Base-by-base conservation (phyloP, 768 basidiomycete genomes). In the Gelatoporia subvermispora region DNA sequence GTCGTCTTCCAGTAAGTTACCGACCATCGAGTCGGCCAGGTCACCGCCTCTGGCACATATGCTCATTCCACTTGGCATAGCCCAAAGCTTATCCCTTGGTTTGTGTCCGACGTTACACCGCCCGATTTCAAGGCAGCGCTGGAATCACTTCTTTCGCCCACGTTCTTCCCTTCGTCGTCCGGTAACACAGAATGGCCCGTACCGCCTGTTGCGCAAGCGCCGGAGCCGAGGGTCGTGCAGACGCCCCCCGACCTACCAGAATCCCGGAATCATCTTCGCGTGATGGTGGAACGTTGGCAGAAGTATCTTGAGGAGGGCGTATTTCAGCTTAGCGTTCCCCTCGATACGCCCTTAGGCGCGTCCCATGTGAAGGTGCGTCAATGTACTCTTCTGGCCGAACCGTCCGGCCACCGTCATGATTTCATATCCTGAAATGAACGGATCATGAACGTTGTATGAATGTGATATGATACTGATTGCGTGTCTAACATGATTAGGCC, bases 61-160 rank as follows among this genome's bases (percentile, higher is more conserved):
- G 11, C 36, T 13, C 34, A 2, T 40, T 22, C 44, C 35, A 22
- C 41, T 35, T 39, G 43, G 40, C 37, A 1, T 51, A 95, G 93
- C 68, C 90, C 93, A 0, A 97, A 99, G 65, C 71, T 88, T 8
- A 87, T 97, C 44, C 94, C 94, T 0, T 99, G 95, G 93, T 99
- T 98, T 62, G 94, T 97, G 40, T 93, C 89, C 10, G 92, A 96
- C 63, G 93, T 94, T 22, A 88, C 89, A 3, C 93, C 95, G 1
- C 69, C 75, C 21, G 95, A 99, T 65, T 96, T 96, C 65, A 56
- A 63, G 21, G 65, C 71, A 42, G 77, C 81, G 0, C 75, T 94
- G 48, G 45, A 63, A 2, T 72, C 72, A 7, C 71, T 93, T 1
- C 73, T 85, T 38, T 75, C 82, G 38, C 71, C 78, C 2, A 69